Conservation (phyloP, 1,284 basidiomycete species). For the Apiotrichum brassicae region DNA sequence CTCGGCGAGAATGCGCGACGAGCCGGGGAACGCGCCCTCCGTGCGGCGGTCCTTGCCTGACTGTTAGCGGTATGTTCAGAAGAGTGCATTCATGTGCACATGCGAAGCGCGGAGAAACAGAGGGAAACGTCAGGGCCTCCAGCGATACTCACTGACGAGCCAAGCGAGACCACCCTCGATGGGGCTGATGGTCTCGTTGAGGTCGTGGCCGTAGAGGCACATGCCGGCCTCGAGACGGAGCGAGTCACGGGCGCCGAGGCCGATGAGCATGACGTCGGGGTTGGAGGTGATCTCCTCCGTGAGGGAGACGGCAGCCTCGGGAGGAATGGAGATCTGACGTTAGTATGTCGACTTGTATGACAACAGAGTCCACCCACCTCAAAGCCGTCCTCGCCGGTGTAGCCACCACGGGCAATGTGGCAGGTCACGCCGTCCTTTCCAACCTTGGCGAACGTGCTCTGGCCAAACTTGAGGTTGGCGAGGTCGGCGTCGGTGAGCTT, state of each 20-base stretch:
- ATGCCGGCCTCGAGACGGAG: conserved; percentile 94
- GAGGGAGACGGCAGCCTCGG: conserved; percentile 63
- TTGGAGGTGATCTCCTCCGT: conserved; percentile 60
- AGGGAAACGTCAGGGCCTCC: conserved; percentile 90
- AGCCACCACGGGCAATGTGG: conserved; percentile 93
- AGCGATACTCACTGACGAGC: conserved; percentile 67
- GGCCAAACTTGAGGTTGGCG: conserved; percentile 66
- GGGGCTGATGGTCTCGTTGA: conserved; percentile 78
- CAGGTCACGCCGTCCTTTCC: conserved; percentile 58
- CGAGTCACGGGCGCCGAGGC: conserved; percentile 88
- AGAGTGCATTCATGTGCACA: no score
- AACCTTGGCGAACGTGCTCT: conserved; percentile 67
- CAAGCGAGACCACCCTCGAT: conserved; percentile 87
- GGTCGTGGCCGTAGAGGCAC: conserved; percentile 92
- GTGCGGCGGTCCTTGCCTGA: conserved; percentile 69
- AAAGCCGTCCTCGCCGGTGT: conserved; percentile 98
- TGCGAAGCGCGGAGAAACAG: no score
- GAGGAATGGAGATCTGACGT: conserved; percentile 90
- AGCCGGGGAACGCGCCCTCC: conserved; percentile 68
- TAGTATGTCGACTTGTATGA: no score
- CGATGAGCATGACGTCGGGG: conserved; percentile 72
- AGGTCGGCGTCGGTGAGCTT: conserved; percentile 65
- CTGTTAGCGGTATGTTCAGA: no score
- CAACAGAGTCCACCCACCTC: conserved; percentile 60
- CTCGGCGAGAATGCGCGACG: conserved; percentile 68